These are phyloP conservation scores for Russula earlei DNA, from an alignment of 768 basidiomycete genomes.

Conservation along the genomic window DNA sequence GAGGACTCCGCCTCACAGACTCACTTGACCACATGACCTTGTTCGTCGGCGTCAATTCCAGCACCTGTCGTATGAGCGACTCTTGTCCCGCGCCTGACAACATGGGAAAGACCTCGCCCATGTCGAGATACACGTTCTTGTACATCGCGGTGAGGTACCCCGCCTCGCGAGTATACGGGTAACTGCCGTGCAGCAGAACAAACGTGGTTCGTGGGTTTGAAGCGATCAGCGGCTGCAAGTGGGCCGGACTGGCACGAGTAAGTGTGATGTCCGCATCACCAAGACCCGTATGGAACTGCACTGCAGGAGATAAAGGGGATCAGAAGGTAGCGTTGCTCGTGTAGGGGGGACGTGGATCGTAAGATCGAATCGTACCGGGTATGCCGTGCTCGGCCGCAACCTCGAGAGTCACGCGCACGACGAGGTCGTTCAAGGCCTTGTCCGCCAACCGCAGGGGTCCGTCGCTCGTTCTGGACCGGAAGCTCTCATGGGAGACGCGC, in stretches of 20 bases:
- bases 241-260: slow-evolving; percentile 48
- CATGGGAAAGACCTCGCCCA: slow-evolving; percentile 59
- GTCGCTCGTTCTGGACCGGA: slow-evolving; percentile 21
- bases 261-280: slow-evolving; percentile 66
- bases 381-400: slow-evolving; percentile 44
- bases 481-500: slow-evolving; percentile 16
- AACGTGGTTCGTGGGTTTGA: slow-evolving; percentile 50
- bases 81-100: slow-evolving; percentile 57
- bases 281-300: slow-evolving; percentile 79
- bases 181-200: slow-evolving; percentile 67
- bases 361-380: slow-evolving; percentile 38
- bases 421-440: slow-evolving; percentile 56
- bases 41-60: slow-evolving; percentile 67
- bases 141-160: slow-evolving; percentile 69
- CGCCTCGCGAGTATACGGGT: slow-evolving; percentile 70
- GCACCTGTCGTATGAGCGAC: slow-evolving; percentile 45
- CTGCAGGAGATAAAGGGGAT: slow-evolving; percentile 28
- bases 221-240: slow-evolving; percentile 59
- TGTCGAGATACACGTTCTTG: slow-evolving; percentile 67
- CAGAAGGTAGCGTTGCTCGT: too few species aligned
- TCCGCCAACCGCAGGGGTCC: slow-evolving; percentile 43
- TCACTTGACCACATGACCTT: slow-evolving; percentile 78
- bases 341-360: too few species aligned
- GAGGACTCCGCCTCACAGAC: slow-evolving; percentile 18
- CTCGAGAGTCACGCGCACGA: slow-evolving; percentile 46